phyloP scores from a whole-genome alignment of 352 stramenopile species.

The Pythium periplocum region DNA sequence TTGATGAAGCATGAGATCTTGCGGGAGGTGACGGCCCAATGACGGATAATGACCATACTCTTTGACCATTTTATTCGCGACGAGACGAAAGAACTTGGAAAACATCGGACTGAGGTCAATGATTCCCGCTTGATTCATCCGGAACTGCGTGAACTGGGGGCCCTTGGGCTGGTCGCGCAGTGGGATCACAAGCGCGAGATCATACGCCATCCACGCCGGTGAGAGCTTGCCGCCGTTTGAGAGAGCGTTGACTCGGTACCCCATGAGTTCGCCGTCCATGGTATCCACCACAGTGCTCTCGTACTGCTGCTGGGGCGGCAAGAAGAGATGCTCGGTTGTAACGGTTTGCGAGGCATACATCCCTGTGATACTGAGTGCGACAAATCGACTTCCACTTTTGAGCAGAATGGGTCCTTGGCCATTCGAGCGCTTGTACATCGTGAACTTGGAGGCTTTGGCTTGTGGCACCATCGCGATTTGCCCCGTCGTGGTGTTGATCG shows the following conservation, averaged over 20 bases:
- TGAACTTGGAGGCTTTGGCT: background rate
- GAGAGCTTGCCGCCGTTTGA: background rate
- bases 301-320: background rate
- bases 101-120: background rate
- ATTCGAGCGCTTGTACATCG: conserved; percentile 1
- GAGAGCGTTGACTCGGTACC: background rate
- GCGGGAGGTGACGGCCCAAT: conserved; percentile 1
- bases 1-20: conserved; percentile 1
- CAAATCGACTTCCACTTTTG: background rate
- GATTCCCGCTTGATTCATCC: background rate
- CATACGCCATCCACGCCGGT: conserved; percentile 9
- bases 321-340: background rate
- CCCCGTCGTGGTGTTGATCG: background rate
- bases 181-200: conserved; percentile 7
- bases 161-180: background rate
- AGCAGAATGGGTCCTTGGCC: background rate
- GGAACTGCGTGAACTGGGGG: conserved; percentile 6
- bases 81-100: conserved; percentile 3
- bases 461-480: background rate
- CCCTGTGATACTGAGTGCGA: background rate
- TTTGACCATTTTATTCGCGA: conserved; percentile 3
- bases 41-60: conserved; percentile 2
- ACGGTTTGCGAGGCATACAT: background rate
- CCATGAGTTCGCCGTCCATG: background rate
- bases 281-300: background rate